phyloP scores from a whole-genome alignment of 2,329 filamentous ascomycete species.

The Elsinoe fawcettii region DNA sequence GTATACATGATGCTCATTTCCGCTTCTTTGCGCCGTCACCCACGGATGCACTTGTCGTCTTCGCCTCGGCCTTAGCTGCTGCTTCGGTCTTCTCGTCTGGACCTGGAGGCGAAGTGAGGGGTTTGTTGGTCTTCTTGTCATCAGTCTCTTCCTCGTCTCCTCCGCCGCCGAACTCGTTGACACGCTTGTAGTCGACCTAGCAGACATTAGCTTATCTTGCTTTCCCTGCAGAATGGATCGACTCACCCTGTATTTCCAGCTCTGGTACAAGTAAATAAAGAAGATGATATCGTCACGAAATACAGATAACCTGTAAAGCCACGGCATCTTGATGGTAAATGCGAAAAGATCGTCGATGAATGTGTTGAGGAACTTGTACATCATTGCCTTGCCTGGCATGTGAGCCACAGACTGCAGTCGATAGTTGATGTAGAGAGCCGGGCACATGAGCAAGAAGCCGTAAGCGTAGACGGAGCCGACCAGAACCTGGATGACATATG shows the following conservation, averaged over 20 bases:
- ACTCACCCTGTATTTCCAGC: constrained; percentile 67
- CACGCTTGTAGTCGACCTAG: constrained; percentile 69
- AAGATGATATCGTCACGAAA: constrained; percentile 95
- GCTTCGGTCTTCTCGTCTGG: constrained; percentile 21
- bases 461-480: constrained; percentile 97
- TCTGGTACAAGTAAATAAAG: constrained; percentile 94
- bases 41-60: constrained; percentile 16
- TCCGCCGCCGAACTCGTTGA: constrained; percentile 97
- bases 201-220: not conserved
- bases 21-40: constrained; percentile 21
- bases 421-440: constrained; percentile 97
- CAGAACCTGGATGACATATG: constrained; percentile 86
- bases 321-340: constrained; percentile 99
- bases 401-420: constrained; percentile 83
- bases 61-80: constrained; percentile 18
- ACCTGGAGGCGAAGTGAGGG: constrained; percentile 30
- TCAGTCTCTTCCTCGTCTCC: constrained; percentile 74
- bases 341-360: constrained; percentile 99
- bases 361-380: constrained; percentile 96
- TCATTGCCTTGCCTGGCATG: constrained; percentile 95
- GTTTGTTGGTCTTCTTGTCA: constrained; percentile 40
- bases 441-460: constrained; percentile 99
- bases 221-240: no score
- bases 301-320: constrained; percentile 84
- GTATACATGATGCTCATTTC: constrained; percentile 17